A percentile compares a stretch with the other conserved stretches of the same genome.
Evolutionary conservation across 129 eudicot species (phyloP).

Genomic region (Tagetes erecta): DNA sequence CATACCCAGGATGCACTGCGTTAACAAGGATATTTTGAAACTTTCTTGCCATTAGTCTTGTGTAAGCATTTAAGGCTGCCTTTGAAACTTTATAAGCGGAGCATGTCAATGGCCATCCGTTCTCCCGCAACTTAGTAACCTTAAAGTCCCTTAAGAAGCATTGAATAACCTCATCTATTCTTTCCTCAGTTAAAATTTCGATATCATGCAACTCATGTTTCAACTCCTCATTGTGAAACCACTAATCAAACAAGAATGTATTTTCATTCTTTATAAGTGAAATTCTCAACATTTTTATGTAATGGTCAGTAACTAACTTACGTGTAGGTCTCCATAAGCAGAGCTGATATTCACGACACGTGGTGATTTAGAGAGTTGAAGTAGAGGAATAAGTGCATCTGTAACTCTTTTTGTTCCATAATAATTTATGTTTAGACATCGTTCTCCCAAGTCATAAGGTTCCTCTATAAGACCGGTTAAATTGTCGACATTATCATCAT

Average conservation of each 20-base stretch:
- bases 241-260: not conserved
- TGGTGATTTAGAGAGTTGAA: slow-evolving; percentile 5
- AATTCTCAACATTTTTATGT: not conserved
- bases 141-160: not conserved
- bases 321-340: slow-evolving; percentile 2
- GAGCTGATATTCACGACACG: slow-evolving; percentile 30
- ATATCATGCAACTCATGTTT: not conserved
- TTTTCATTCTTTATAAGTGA: not conserved
- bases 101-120: not conserved
- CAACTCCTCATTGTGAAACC: not conserved
- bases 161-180: not conserved
- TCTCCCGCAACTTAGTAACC: not conserved
- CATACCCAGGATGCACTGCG: not conserved
- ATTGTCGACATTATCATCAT: not conserved
- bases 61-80: not conserved
- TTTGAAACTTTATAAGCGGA: not conserved
- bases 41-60: slow-evolving; percentile 1
- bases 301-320: not conserved
- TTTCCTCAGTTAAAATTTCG: not conserved
- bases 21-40: not conserved
- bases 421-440: slow-evolving; percentile 20
- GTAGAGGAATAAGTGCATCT: slow-evolving; percentile 18
- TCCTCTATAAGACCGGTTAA: not conserved
- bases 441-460: slow-evolving; percentile 19
- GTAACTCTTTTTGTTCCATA: slow-evolving; percentile 30